Base-by-base conservation (phyloP, 306 rosid genomes). In the Begonia peltatifolia region DNA sequence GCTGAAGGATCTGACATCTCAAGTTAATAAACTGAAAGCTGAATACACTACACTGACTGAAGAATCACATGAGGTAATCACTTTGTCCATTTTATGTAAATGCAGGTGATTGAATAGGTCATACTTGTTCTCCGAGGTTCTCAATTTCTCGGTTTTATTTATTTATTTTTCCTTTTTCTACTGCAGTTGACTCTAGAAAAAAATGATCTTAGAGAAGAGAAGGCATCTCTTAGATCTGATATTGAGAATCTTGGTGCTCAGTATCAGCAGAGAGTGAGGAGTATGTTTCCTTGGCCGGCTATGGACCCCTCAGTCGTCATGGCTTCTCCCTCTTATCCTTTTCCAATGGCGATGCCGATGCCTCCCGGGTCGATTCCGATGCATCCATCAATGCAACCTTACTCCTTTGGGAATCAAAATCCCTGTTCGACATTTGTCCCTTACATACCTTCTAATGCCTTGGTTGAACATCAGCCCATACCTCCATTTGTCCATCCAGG, bases 201-300 rank as follows among this genome's bases (percentile, higher is more conserved):
- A 71, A 90, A 78, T 68, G 95, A 90, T 55, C 94, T 89, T 42
- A 87, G 90, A 69, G 90, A 82, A 78, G 97, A 89, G 79, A 85
- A 82, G 76, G 60, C 71, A 1, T 82, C 80, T 22, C 15, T 89
- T 46, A 80, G 82, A 71, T 76, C 77, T n/a, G 97, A 89, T 57
- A 71, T 80, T 54, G 95, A 80, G 51, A 76, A 67, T 71, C 80
- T 89, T 11, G 80, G 48, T 42, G 58, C 53, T 41, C 73, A 69
- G 46, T 74, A 57, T 70, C 76, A 70, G 67, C 76, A 70, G 50
- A 65, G 67, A 57, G 43, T 63, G 49, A 51, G 70, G 23, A 17
- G 67, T 6, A 42, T 57, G 50, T 74, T 51, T 42, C 79, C 79
- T 48, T 74, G 79, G 79, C 65, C 65, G 11, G 67, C 64, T 46